A percentile compares a stretch with the other conserved stretches of the same genome.
Evolutionary conservation across 345 rosid genomes (phyloP).

Genomic region (Acer campestre): DNA sequence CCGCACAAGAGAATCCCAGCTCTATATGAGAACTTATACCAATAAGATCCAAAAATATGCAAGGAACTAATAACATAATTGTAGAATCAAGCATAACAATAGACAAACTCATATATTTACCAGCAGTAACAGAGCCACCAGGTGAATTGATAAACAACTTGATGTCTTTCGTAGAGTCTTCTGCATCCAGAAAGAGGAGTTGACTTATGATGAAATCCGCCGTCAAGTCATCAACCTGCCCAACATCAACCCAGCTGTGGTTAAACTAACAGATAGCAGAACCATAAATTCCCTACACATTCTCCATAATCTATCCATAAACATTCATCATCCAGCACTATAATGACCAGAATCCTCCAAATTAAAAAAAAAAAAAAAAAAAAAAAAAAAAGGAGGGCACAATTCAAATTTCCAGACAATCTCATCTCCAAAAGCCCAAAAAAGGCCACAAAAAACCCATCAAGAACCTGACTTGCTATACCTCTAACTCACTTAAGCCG

Average conservation of each 20-base stretch:
- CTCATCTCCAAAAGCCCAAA: not conserved
- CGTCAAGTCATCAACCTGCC: constrained; percentile 81
- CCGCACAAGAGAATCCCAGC: not conserved
- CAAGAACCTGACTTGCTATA: not conserved
- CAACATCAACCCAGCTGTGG: constrained; percentile 13
- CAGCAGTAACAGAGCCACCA: constrained; percentile 92
- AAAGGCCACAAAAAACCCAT: not conserved
- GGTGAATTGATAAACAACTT: constrained; percentile 85
- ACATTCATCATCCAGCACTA: not conserved
- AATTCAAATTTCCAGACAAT: not conserved
- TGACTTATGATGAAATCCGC: constrained; percentile 92
- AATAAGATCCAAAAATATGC: not conserved
- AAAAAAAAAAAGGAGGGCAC: too few species aligned
- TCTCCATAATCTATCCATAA: constrained; percentile 4
- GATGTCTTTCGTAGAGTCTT: constrained; percentile 79
- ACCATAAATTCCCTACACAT: not conserved
- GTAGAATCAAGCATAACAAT: not conserved
- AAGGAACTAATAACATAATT: not conserved
- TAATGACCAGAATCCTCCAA: constrained; percentile 4
- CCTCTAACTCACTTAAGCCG: not conserved
- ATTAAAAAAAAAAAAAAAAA: not conserved
- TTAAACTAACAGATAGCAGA: not conserved
- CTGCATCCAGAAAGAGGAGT: constrained; percentile 85
- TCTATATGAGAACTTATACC: not conserved
- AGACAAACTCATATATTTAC: constrained; percentile 35